These are phyloP conservation scores for Onygenales sp. DNA, from an alignment of 2,329 filamentous ascomycete species.

Conservation along the genomic window DNA sequence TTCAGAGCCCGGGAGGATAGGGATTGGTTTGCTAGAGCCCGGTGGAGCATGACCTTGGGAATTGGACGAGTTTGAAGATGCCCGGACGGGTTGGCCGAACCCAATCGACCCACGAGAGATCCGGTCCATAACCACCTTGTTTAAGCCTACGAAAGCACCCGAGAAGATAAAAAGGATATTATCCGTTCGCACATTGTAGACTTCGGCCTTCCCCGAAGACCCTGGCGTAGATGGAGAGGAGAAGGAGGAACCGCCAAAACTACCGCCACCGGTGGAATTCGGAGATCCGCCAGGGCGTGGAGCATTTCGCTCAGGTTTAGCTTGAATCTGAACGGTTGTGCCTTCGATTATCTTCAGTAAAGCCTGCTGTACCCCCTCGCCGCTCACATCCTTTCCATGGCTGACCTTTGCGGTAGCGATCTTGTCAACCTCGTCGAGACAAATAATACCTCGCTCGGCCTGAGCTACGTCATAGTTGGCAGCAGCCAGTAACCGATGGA, in stretches of 20 bases:
- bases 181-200: constrained; percentile 74
- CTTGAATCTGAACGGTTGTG: constrained; percentile 82
- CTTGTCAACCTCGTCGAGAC: constrained; percentile 95
- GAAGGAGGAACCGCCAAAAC: constrained; percentile 11
- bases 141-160: constrained; percentile 85
- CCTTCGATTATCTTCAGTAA: constrained; percentile 93
- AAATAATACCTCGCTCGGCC: constrained; percentile 86
- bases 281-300: constrained; percentile 29
- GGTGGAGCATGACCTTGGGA: constrained; percentile 15
- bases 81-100: constrained; percentile 74
- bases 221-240: constrained; percentile 8
- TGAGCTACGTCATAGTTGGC: constrained; percentile 79
- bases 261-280: constrained; percentile 17
- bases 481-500: constrained; percentile 80
- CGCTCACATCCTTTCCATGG: constrained; percentile 87
- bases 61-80: constrained; percentile 26
- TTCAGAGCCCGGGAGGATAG: constrained; percentile 54
- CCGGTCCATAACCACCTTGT: constrained; percentile 79
- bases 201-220: constrained; percentile 42
- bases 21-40: constrained; percentile 32
- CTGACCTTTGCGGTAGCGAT: constrained; percentile 79
- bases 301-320: constrained; percentile 51
- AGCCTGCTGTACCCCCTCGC: constrained; percentile 94
- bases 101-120: constrained; percentile 80
- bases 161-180: constrained; percentile 98